Evolutionary conservation across 306 rosid genomes (phyloP).

Genomic region (Chamaecrista fasciculata): DNA sequence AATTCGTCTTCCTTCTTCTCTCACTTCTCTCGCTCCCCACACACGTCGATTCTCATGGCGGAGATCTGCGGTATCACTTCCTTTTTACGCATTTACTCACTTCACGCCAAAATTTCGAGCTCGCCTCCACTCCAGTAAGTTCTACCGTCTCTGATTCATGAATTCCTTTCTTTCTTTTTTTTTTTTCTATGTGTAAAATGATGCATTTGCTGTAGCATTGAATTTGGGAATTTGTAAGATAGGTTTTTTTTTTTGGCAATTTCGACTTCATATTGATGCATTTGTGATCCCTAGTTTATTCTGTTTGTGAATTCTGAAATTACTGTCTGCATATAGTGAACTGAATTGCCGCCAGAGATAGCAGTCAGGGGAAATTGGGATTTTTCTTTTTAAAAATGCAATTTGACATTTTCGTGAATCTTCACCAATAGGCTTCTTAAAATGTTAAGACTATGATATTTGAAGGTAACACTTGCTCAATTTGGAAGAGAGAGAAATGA

Average conservation of each 20-base stretch:
- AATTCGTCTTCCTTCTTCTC: conserved; percentile 55
- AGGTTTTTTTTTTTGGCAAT: not conserved
- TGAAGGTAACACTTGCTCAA: not conserved
- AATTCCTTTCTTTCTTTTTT: not conserved
- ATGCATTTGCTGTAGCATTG: not conserved
- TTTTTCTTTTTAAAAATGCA: not conserved
- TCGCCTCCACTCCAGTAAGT: conserved; percentile 51
- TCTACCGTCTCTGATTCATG: not conserved
- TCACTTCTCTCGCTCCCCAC: conserved; percentile 32
- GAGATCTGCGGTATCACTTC: conserved; percentile 34
- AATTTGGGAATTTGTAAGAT: not conserved
- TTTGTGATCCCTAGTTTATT: not conserved
- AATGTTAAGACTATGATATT: not conserved
- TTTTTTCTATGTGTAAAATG: not conserved
- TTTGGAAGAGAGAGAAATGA: too few species aligned
- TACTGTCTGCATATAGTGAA: not conserved
- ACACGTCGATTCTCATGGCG: conserved; percentile 38
- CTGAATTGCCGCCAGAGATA: not conserved
- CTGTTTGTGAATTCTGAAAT: not conserved
- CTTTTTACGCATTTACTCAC: conserved; percentile 38
- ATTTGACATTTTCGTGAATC: not conserved
- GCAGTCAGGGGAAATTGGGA: not conserved
- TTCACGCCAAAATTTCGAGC: conserved; percentile 37
- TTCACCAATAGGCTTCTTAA: not conserved
- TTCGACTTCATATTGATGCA: not conserved